phyloP scores from a whole-genome alignment of 768 basidiomycete species.

The Omphalotus guepiniiformis region DNA sequence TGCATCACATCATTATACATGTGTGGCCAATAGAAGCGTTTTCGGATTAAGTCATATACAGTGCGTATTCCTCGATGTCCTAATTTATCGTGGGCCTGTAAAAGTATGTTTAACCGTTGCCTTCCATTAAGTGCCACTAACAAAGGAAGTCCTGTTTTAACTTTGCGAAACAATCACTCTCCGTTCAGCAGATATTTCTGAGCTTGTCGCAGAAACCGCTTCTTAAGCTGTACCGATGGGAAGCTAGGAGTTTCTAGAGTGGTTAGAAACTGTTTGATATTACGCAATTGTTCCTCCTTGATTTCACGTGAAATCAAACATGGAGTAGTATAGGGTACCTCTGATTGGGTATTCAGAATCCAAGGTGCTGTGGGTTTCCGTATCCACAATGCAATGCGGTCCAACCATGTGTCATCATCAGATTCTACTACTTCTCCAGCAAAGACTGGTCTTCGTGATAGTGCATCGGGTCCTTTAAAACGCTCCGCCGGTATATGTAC shows the following conservation, averaged over 20 bases:
- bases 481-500: conserved; percentile 23
- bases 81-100: conserved; percentile 18
- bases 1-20: conserved; percentile 24
- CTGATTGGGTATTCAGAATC: background rate
- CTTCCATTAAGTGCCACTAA: conserved; percentile 16
- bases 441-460: conserved; percentile 17
- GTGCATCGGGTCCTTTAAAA: conserved; percentile 24
- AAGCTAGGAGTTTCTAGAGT: background rate
- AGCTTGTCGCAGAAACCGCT: conserved; percentile 2
- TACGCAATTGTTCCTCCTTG: background rate
- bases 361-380: conserved; percentile 1
- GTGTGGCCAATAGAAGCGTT: conserved; percentile 27
- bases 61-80: background rate
- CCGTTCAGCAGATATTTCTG: background rate
- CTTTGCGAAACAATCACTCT: background rate
- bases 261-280: background rate
- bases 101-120: conserved; percentile 8
- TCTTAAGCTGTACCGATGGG: background rate
- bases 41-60: background rate
- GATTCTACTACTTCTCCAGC: conserved; percentile 6
- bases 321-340: too few relatives aligned
- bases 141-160: conserved; percentile 2
- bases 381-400: conserved; percentile 1
- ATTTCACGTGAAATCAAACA: background rate
- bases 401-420: conserved; percentile 13